Base-by-base conservation (phyloP, 371 early-diverging fungal species). In the Gilbertella persicaria region DNA sequence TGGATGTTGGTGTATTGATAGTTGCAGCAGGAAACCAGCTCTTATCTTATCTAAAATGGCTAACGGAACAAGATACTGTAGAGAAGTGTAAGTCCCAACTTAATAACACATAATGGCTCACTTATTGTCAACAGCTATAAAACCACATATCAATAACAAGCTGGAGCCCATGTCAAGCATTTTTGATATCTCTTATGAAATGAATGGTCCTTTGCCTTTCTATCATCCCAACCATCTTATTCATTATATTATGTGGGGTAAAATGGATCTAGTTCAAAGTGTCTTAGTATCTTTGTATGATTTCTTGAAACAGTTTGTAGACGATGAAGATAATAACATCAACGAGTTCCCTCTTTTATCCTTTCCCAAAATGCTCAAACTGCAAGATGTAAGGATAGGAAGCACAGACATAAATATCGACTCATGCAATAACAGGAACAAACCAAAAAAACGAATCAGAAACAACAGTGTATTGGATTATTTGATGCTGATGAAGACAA, bases 241-340 rank as follows among this genome's bases (percentile, higher is more conserved):
- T 8, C 85, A 91, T 45, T 88, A 91, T 59, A 64, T 90, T 16
- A 65, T 91, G 66, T 91, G 90, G 90, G 89, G 89, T 75, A 85
- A 88, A 54, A 82, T 82, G 58, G 86, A 88, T 36, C 56, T 86
- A 0, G 85, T 90, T 23, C 81, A 86, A 38, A 79, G 75, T 49
- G 75, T 84, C 3, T 55, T 86, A 21, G 51, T 68, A 35, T 71
- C 73, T 5, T 60, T 86, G 10, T 80, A 79, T 30, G 67, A 68
- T 20, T 79, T 75, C 28, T 59, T 84, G 40, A 69, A 63, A n/a
- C 63, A 64, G 19, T 65, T 78, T 33, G 60, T 75, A n/a, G 73
- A 77, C 44, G 80, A 77, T 16, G 71, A 66, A 6, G 57, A 72
- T 44, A 64, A 69, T n/a, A 40, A 49, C 4, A 66, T 79, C 2